Conservation (phyloP, 2,329 filamentous ascomycete genomes). For the Epichloe sibirici region DNA sequence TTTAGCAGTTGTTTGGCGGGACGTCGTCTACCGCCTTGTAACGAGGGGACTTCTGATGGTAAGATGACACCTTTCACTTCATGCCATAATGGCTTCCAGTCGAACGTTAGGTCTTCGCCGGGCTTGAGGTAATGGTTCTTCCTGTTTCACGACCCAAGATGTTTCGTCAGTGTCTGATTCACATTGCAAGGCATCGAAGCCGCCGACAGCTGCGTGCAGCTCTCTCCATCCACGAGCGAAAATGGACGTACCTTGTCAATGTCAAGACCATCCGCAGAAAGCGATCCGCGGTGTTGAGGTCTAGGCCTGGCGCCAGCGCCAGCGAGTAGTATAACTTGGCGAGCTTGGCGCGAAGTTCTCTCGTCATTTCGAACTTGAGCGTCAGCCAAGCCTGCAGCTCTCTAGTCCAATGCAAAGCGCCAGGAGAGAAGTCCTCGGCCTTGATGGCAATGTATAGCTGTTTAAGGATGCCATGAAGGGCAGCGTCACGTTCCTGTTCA, state of each 20-base stretch:
- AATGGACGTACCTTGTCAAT: constrained; percentile 65
- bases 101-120: constrained; percentile 75
- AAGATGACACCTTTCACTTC: constrained; percentile 86
- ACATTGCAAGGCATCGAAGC: constrained; percentile 3
- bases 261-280: constrained; percentile 96
- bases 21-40: constrained; percentile 43
- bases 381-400: constrained; percentile 92
- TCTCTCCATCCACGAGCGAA: background rate
- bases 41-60: constrained; percentile 65
- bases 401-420: constrained; percentile 91
- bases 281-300: constrained; percentile 68
- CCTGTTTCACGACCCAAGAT: constrained; percentile 29
- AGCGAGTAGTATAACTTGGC: constrained; percentile 93
- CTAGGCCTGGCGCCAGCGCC: constrained; percentile 77
- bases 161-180: constrained; percentile 1
- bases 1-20: constrained; percentile 62
- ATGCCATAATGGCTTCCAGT: constrained; percentile 88
- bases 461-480: constrained; percentile 78
- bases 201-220: background rate
- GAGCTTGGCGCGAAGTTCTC: constrained; percentile 69
- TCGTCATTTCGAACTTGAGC: constrained; percentile 92
- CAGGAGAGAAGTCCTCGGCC: constrained; percentile 86
- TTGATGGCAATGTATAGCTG: constrained; percentile 87
- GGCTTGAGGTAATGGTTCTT: constrained; percentile 93
- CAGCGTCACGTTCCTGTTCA: constrained; percentile 62